Evolutionary conservation across 2,329 filamentous ascomycete genomes (phyloP).

Genomic region (Penicillium hesseltinei): DNA sequence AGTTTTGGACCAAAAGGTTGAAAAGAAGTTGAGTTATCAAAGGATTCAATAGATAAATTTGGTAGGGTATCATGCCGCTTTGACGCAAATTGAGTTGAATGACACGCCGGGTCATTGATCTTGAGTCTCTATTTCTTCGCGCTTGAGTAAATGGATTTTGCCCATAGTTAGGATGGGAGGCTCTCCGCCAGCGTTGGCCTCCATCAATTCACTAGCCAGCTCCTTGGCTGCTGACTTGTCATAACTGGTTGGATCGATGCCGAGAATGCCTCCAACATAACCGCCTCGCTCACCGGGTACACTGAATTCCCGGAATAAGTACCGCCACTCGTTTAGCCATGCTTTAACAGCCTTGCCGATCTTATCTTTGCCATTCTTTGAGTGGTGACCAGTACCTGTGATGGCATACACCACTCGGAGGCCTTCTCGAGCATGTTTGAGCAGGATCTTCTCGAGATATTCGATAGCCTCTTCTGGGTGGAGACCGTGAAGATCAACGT

Average conservation of each 20-base stretch:
- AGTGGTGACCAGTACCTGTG: conserved; percentile 94
- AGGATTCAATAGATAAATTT: neutral
- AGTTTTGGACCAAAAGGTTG: neutral
- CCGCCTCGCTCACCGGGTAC: conserved; percentile 91
- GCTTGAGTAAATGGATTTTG: conserved; percentile 47
- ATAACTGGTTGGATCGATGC: conserved; percentile 62
- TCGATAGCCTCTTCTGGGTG: conserved; percentile 96
- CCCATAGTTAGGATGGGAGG: conserved; percentile 37
- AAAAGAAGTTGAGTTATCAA: neutral
- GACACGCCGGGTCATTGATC: conserved; percentile 21
- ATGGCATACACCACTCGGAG: conserved; percentile 84
- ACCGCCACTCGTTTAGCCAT: conserved; percentile 93
- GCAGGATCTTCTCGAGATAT: conserved; percentile 82
- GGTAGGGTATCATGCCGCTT: conserved; percentile 18
- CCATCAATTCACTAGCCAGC: conserved; percentile 24
- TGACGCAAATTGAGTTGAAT: conserved; percentile 11
- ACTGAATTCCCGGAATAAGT: conserved; percentile 92
- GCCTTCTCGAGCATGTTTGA: conserved; percentile 72
- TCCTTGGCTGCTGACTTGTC: conserved; percentile 42
- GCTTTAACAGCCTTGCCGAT: conserved; percentile 88
- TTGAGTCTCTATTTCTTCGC: conserved; percentile 40
- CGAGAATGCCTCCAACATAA: conserved; percentile 64
- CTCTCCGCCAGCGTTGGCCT: conserved; percentile 24
- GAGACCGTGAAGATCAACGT: conserved; percentile 96
- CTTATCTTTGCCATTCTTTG: conserved; percentile 98